These are phyloP conservation scores for Aspergillus nidulans DNA, from an alignment of 495 filamentous ascomycete genomes.

Conservation along the genomic window DNA sequence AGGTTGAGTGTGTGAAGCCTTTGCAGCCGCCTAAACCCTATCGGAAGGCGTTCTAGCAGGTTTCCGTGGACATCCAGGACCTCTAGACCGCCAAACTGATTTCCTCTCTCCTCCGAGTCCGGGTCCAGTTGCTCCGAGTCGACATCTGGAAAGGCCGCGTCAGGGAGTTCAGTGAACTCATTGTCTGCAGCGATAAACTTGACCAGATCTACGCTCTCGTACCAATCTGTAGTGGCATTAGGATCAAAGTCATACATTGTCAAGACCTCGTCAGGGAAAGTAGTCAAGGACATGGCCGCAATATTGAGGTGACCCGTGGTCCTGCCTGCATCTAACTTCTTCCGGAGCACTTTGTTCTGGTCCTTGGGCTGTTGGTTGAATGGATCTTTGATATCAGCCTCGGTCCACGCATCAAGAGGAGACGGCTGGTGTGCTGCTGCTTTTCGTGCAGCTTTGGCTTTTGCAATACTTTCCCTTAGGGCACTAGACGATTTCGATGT, in stretches of 20 bases:
- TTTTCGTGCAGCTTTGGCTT: constrained; percentile 81
- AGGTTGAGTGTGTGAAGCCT: constrained; percentile 77
- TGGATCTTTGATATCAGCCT: constrained; percentile 55
- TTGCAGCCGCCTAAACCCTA: constrained; percentile 68
- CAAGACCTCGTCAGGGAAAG: constrained; percentile 79
- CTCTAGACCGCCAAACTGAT: constrained; percentile 81
- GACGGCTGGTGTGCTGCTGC: constrained; percentile 42
- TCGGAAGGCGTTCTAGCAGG: constrained; percentile 61
- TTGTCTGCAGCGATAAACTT: constrained; percentile 90
- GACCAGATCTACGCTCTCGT: constrained; percentile 88
- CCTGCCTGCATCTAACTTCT: constrained; percentile 70
- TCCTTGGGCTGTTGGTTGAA: constrained; percentile 63
- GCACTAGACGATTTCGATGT: constrained; percentile 70
- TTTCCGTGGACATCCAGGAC: constrained; percentile 85
- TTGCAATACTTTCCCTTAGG: constrained; percentile 85
- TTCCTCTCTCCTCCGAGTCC: constrained; percentile 60
- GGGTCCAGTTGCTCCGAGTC: constrained; percentile 50
- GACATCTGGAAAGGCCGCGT: constrained; percentile 71
- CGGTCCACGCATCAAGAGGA: constrained; percentile 33
- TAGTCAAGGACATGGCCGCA: constrained; percentile 72
- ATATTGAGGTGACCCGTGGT: constrained; percentile 85
- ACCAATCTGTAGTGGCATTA: constrained; percentile 65
- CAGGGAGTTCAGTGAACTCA: constrained; percentile 69
- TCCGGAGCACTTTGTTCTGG: constrained; percentile 63
- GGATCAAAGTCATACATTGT: constrained; percentile 81